Base-by-base conservation (phyloP, 208 protist genomes). In the Wallacemonas sp. region DNA sequence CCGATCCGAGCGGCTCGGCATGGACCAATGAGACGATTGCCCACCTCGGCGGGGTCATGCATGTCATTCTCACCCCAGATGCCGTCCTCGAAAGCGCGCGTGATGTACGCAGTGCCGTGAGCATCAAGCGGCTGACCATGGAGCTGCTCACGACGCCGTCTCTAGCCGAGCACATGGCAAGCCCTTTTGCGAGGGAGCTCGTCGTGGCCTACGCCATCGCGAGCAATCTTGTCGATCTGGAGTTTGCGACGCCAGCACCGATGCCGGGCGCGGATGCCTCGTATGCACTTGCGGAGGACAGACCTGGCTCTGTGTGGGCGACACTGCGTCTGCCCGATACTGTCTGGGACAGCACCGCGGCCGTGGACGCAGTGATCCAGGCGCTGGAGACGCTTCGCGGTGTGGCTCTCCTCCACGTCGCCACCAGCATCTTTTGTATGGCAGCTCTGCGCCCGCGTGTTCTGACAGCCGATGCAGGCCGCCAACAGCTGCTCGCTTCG, bases 321-420 rank as follows among this genome's bases (percentile, higher is more conserved):
- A 48, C 48, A 1, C 23, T 63, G 17, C 38, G 47, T 44, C 23
- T 69, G 4, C 54, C 30, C 27, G n/a, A 43, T 8, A 61, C 4
- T 5, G 27, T 74, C 17, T 72, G 81, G 26, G 26, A 63, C 36
- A 48, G 41, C 32, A 11, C 34, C 2, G 68, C 19, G 17, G 64
- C 81, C 8, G 23, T 66, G 9, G 64, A 76, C 26, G 70, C 78
- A 14, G 68, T 93, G 52, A 27, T 49, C 11, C 61, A 65, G 29
- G 74, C 76, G 29, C 60, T 92, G 46, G 38, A 61, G 43, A 68
- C 70, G 65, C 65, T 89, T 29, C 60, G 69, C 1, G 79, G 81
- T 0, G 77, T 89, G 41, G 74, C 75, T 65, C 70, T 95, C 64
- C 73, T 95, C 23, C 85, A 95, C 62, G 71, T 89, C 49, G 66